Percentiles rank a stretch among this genome's conserved stretches.
These are phyloP conservation scores for Jacaranda copaia DNA, from an alignment of 257 asterid genomes.

Conservation along the genomic window DNA sequence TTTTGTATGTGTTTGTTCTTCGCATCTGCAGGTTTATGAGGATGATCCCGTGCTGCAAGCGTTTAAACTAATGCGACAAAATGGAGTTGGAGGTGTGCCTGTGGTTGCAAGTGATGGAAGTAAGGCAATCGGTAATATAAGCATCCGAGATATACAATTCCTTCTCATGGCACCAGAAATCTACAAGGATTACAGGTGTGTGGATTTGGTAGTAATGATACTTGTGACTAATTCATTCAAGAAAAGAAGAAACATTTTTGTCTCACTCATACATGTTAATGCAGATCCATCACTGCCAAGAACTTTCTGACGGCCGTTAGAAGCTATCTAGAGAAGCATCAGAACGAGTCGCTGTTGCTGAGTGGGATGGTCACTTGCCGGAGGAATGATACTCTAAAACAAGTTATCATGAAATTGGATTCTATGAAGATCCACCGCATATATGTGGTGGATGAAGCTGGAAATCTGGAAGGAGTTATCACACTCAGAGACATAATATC, in stretches of 20 bases:
- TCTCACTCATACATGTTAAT: slow-evolving; percentile 14
- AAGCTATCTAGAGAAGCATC: slow-evolving; percentile 57
- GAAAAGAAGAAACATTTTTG: not conserved
- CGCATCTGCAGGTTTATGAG: slow-evolving; percentile 61
- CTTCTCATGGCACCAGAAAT: slow-evolving; percentile 94
- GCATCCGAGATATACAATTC: slow-evolving; percentile 94
- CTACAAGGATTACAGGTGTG: slow-evolving; percentile 86
- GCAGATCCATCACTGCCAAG: slow-evolving; percentile 89
- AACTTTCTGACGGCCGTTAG: slow-evolving; percentile 78
- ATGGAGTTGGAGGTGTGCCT: slow-evolving; percentile 93
- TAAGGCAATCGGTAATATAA: slow-evolving; percentile 89
- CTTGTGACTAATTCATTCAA: not conserved
- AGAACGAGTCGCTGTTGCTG: slow-evolving; percentile 51
- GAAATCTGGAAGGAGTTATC: slow-evolving; percentile 80
- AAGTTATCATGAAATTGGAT: slow-evolving; percentile 78
- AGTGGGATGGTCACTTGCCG: slow-evolving; percentile 82
- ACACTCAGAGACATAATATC: slow-evolving; percentile 97
- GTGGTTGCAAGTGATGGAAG: slow-evolving; percentile 78
- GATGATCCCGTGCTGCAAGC: slow-evolving; percentile 98
- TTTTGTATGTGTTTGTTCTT: not conserved
- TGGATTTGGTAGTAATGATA: not conserved
- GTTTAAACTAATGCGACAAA: slow-evolving; percentile 85
- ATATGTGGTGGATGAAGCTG: slow-evolving; percentile 75
- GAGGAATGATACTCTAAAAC: slow-evolving; percentile 64
- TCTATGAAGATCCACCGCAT: slow-evolving; percentile 82